Conservation (phyloP, 78 protist genomes). For the Dictyostelium capitatum region DNA sequence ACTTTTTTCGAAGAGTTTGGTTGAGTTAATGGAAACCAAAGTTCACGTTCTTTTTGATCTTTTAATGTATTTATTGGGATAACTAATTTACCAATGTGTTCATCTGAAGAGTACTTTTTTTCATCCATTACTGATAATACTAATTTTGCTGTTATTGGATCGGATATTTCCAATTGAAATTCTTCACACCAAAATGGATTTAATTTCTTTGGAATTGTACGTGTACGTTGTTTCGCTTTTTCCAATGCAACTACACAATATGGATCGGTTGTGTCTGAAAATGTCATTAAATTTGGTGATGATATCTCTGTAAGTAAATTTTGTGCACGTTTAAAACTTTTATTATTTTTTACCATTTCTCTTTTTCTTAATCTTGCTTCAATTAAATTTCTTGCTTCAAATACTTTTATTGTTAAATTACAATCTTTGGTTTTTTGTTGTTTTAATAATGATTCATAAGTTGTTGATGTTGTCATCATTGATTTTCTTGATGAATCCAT, state of each 20-base stretch:
- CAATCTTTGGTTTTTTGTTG: slow-evolving; percentile 46
- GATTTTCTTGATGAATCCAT: not conserved
- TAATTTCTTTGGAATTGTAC: slow-evolving; percentile 70
- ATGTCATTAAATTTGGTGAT: slow-evolving; percentile 70
- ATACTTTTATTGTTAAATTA: slow-evolving; percentile 65
- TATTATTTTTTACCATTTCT: slow-evolving; percentile 25
- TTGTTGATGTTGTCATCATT: slow-evolving; percentile 3
- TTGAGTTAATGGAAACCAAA: slow-evolving; percentile 53
- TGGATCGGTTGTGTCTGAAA: slow-evolving; percentile 76
- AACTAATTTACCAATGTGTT: slow-evolving; percentile 51
- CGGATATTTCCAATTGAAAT: slow-evolving; percentile 40
- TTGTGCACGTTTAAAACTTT: slow-evolving; percentile 62
- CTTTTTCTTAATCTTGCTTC: slow-evolving; percentile 70
- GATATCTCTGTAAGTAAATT: slow-evolving; percentile 50
- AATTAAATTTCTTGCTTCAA: slow-evolving; percentile 56
- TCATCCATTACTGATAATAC: slow-evolving; percentile 49
- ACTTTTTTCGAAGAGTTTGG: slow-evolving; percentile 44
- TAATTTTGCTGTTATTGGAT: slow-evolving; percentile 32
- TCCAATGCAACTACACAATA: slow-evolving; percentile 58
- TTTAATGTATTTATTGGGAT: slow-evolving; percentile 67
- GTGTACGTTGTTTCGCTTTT: slow-evolving; percentile 62
- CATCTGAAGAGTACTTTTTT: slow-evolving; percentile 57
- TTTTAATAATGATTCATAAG: slow-evolving; percentile 33
- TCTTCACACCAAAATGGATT: slow-evolving; percentile 84
- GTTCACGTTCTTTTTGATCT: slow-evolving; percentile 68